phyloP scores from a whole-genome alignment of 1,284 basidiomycete species.

The Ceratobasidium sp. region DNA sequence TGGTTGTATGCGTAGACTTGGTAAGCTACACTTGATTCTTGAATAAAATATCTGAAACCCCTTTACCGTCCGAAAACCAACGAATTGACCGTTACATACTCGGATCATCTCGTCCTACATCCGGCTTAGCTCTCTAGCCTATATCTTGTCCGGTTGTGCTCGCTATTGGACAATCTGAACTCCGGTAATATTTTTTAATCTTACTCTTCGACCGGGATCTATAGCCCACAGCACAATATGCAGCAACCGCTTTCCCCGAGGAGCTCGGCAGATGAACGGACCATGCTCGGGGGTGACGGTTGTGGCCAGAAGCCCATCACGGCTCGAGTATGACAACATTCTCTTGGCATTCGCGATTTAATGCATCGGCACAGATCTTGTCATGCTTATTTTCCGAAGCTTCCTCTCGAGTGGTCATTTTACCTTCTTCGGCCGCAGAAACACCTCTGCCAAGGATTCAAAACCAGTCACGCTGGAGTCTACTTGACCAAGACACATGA shows the following conservation, averaged over 20 bases:
- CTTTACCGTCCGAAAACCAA: too few species aligned
- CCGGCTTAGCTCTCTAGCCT: background rate
- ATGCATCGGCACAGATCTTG: background rate
- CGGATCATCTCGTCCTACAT: background rate
- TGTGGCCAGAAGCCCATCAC: background rate
- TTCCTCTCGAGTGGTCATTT: too few species aligned
- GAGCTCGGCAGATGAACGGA: constrained; percentile 9
- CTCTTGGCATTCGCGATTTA: background rate
- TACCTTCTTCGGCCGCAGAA: background rate
- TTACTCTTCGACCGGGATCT: background rate
- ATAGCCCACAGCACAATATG: background rate
- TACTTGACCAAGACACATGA: background rate
- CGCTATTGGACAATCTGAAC: too few species aligned
- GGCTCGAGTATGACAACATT: background rate
- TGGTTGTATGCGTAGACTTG: constrained; percentile 6
- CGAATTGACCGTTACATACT: background rate
- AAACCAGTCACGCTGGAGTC: background rate
- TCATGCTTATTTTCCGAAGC: background rate
- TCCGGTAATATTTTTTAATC: too few species aligned
- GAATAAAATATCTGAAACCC: constrained; percentile 3
- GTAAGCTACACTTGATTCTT: constrained; percentile 2
- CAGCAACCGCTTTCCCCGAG: background rate
- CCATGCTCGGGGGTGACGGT: constrained; percentile 4
- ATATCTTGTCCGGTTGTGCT: too few species aligned
- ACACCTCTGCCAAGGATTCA: background rate